Conservation (phyloP, 2,329 filamentous ascomycete species). For the Curvularia lunata region DNA sequence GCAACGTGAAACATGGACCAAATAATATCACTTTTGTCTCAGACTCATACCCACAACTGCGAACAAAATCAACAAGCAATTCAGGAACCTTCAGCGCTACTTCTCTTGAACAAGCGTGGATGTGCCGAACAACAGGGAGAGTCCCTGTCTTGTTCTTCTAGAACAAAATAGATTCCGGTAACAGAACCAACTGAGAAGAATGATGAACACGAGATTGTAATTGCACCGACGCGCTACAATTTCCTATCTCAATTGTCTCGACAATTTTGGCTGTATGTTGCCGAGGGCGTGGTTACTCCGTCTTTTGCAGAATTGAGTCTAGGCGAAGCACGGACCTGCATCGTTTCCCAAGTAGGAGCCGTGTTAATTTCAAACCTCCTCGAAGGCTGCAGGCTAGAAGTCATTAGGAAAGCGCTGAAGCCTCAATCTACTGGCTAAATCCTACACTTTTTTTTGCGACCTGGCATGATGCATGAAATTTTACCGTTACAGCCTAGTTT, state of each 20-base stretch:
- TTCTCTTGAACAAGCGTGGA: background rate
- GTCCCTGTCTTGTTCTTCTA: background rate
- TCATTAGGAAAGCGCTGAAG: no score
- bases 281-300: background rate
- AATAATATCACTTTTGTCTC: background rate
- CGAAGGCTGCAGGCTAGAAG: background rate
- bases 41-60: background rate
- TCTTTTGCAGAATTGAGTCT: background rate
- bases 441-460: background rate
- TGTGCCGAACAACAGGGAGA: background rate
- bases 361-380: background rate
- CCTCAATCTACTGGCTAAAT: background rate
- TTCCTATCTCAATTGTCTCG: background rate
- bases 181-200: background rate
- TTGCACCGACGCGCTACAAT: background rate
- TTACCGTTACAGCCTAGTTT: no score
- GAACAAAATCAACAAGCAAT: background rate
- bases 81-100: background rate
- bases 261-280: background rate
- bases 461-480: background rate
- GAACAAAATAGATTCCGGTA: background rate
- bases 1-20: background rate
- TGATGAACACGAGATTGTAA: background rate
- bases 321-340: background rate
- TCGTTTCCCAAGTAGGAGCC: background rate